Evolutionary conservation across 495 filamentous ascomycete genomes (phyloP), one percentile per base, ranked within the genome.

Genomic region (Penicillium cinerascens): DNA sequence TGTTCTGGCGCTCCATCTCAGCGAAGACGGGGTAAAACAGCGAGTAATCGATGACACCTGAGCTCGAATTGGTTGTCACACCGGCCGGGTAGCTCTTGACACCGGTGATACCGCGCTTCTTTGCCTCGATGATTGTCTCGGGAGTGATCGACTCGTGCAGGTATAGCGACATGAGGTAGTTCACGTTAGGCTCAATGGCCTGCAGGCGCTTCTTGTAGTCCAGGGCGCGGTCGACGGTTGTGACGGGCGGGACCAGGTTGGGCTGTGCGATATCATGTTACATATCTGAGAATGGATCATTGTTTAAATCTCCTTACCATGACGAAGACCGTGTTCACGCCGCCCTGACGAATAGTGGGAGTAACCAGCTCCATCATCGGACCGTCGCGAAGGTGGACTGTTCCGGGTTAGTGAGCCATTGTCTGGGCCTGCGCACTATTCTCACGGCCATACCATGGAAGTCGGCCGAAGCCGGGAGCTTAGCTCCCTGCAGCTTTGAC

Each of bases 81-180:
- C 82, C 82, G 27, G 81, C 82, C 3, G 83, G 83, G 58, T 86
- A 88, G 47, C 77, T 76, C 66, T 91, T 78, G 48, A 78, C 73
- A 47, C 75, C 70, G 18, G 72, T 66, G 50, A 78, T 67, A 13
- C 73, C 73, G 23, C 69, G 67, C 65, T 74, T 66, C 61, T 84
- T 85, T 22, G 90, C 91, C 58, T 87, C 82, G 40, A 78, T 76
- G 50, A 97, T 89, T 11, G 83, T 83, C 29, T 87, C 86, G 6
- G 91, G 87, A 3, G 87, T 95, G 44, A 96, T 80, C 23, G 74
- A 80, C 41, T 86, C 78, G 61, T 89, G 85, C 33, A 95, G 82
- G 65, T 93, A 97, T 22, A 97, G 78, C 4, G 89, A 87, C 91
- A 97, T 95, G 49, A 96, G 80, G 63, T 83, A 96, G 49, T 79